These are phyloP conservation scores for Pseudogymnoascus pannorum DNA, from an alignment of 2,329 filamentous ascomycete genomes.

Conservation along the genomic window DNA sequence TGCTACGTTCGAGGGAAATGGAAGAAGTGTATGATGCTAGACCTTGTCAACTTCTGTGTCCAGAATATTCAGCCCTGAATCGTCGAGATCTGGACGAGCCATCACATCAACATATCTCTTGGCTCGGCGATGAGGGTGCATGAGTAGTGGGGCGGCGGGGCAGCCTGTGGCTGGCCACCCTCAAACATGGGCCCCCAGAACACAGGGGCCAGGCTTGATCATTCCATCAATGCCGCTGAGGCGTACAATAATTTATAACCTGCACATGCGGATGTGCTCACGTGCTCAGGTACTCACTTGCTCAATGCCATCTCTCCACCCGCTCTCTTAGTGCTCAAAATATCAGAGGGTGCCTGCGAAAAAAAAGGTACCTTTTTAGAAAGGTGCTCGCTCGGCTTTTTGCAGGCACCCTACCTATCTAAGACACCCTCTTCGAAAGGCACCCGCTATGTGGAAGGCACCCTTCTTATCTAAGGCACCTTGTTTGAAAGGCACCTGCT, in stretches of 20 bases:
- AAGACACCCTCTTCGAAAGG: neutral
- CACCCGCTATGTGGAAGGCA: neutral
- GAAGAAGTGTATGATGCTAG: constrained; percentile 2
- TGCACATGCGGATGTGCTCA: too few relatives aligned
- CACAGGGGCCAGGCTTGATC: too few relatives aligned
- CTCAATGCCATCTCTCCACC: too few relatives aligned
- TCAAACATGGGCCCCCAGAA: too few relatives aligned
- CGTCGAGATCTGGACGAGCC: neutral
- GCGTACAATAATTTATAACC: too few relatives aligned
- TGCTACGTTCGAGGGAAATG: constrained; percentile 8
- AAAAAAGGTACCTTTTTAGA: neutral
- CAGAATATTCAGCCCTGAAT: constrained; percentile 12
- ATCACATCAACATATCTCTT: neutral
- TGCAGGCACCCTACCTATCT: neutral
- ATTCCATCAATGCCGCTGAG: too few relatives aligned
- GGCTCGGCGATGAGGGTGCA: too few relatives aligned
- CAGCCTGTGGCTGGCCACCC: too few relatives aligned
- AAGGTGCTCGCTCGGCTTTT: neutral
- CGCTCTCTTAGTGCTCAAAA: neutral
- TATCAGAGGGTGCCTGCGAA: neutral
- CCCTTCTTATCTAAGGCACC: neutral
- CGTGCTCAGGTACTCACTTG: too few relatives aligned
- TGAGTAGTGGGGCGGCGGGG: too few relatives aligned
- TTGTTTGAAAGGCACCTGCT: neutral
- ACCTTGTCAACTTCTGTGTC: constrained; percentile 13